A percentile compares a stretch with the other conserved stretches of the same genome.
These are phyloP conservation scores for Pharus latifolius DNA, from an alignment of 176 grass and related monocot genomes.

Conservation along the genomic window DNA sequence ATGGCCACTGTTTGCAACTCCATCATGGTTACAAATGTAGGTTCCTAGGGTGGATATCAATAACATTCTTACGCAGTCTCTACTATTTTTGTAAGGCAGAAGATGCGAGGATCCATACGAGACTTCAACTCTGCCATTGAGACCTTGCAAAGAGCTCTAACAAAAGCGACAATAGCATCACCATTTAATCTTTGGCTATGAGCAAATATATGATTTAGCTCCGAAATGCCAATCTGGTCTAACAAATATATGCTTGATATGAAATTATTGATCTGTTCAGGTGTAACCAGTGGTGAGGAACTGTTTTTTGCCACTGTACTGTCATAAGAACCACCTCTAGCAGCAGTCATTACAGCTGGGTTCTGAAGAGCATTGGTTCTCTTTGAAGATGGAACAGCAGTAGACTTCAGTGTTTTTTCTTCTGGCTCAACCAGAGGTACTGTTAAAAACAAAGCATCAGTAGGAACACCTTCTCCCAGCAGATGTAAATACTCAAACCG, in stretches of 20 bases:
- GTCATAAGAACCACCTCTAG: conserved; percentile 93
- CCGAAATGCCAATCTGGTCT: conserved; percentile 94
- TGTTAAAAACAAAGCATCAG: conserved; percentile 90
- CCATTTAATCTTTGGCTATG: conserved; percentile 97
- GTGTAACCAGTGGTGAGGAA: conserved; percentile 57
- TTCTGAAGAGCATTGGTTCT: conserved; percentile 85
- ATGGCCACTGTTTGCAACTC: conserved; percentile 8
- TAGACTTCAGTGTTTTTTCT: conserved; percentile 55
- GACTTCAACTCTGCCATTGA: conserved; percentile 91
- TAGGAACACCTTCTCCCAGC: conserved; percentile 84
- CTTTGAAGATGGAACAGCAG: conserved; percentile 41
- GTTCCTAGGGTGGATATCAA: conserved; percentile 11
- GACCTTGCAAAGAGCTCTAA: conserved; percentile 96
- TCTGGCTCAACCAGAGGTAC: conserved; percentile 48
- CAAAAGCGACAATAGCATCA: conserved; percentile 97
- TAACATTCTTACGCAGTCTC: conserved; percentile 78
- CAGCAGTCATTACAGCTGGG: conserved; percentile 82
- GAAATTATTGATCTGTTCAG: conserved; percentile 92
- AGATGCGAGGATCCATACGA: conserved; percentile 80
- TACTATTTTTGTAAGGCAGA: conserved; percentile 99
- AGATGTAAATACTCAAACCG: conserved; percentile 95
- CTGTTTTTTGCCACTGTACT: conserved; percentile 59
- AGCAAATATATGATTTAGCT: conserved; percentile 96
- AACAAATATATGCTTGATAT: conserved; percentile 88
- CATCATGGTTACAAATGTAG: background rate